Percentiles rank a stretch among this genome's conserved stretches.
Conservation (phyloP, 441 rosid genomes). For the Theobroma grandiflorum region DNA sequence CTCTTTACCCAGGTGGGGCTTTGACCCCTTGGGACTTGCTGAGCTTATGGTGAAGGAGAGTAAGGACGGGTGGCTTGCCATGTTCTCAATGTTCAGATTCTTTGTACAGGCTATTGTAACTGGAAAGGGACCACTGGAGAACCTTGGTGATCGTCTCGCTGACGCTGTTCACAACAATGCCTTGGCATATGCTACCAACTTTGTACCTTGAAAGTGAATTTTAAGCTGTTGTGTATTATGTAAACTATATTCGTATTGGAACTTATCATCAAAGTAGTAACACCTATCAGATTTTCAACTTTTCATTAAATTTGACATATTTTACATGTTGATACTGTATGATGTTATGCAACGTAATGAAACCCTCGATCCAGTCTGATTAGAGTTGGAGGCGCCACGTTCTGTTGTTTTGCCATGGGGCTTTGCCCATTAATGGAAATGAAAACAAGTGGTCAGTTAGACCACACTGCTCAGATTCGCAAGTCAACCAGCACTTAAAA, state of each 20-base stretch:
- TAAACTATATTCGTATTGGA: not conserved
- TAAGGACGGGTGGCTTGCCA: slow-evolving; percentile 61
- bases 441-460: not conserved
- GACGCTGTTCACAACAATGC: slow-evolving; percentile 73
- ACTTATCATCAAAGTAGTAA: not conserved
- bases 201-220: slow-evolving; percentile 60
- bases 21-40: slow-evolving; percentile 60
- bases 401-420: not conserved
- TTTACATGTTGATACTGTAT: not conserved
- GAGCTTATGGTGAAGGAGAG: slow-evolving; percentile 63
- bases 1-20: slow-evolving; percentile 64
- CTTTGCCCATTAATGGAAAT: not conserved
- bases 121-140: slow-evolving; percentile 59
- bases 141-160: slow-evolving; percentile 60
- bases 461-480: not conserved
- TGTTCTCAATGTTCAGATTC: slow-evolving; percentile 70
- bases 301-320: not conserved
- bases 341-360: not conserved
- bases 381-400: not conserved
- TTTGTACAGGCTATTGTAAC: slow-evolving; percentile 67
- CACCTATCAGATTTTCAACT: not conserved
- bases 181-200: slow-evolving; percentile 64
- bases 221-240: not conserved
- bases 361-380: not conserved
- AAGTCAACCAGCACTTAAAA: slow-evolving; percentile 24